Evolutionary conservation across 1,284 basidiomycete genomes (phyloP).

Genomic region (Papiliotrema flavescens): DNA sequence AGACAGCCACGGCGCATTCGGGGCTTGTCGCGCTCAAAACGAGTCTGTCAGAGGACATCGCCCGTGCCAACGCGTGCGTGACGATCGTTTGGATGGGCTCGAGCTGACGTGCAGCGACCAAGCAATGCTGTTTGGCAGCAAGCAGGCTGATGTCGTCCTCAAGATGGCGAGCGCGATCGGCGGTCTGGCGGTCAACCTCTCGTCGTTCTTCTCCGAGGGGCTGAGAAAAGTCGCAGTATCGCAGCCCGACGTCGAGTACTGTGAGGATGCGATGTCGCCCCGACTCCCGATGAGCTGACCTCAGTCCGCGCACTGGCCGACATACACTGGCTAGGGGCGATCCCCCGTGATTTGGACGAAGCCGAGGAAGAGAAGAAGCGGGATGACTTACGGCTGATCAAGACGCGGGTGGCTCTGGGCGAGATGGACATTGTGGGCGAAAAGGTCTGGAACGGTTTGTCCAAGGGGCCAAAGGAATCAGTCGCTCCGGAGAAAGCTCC

Average conservation of each 20-base stretch:
- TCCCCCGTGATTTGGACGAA: conserved; percentile 12
- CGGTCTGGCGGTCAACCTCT: conserved; percentile 7
- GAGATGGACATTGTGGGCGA: conserved; percentile 18
- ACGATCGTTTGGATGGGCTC: background rate
- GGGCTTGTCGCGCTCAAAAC: conserved; percentile 20
- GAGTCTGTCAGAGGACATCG: conserved; percentile 22
- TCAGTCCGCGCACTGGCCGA: conserved; percentile 19
- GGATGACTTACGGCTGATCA: conserved; percentile 13
- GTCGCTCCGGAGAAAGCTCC: too few species aligned
- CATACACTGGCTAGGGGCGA: conserved; percentile 9
- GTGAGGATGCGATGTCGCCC: conserved; percentile 6
- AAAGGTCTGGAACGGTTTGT: background rate
- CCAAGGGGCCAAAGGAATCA: background rate
- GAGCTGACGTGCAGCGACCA: conserved; percentile 11
- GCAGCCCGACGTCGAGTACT: conserved; percentile 17
- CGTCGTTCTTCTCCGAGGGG: conserved; percentile 16
- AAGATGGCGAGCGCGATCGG: conserved; percentile 6
- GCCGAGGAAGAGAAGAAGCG: conserved; percentile 8
- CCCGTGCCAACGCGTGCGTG: conserved; percentile 17
- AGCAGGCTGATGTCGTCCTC: conserved; percentile 11
- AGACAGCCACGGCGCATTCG: conserved; percentile 21
- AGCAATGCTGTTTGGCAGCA: conserved; percentile 6
- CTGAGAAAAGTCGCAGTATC: conserved; percentile 7
- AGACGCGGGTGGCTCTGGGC: conserved; percentile 20
- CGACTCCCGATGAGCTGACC: background rate